phyloP scores from a whole-genome alignment of 495 filamentous ascomycete species.

The Acidomyces sp. region DNA sequence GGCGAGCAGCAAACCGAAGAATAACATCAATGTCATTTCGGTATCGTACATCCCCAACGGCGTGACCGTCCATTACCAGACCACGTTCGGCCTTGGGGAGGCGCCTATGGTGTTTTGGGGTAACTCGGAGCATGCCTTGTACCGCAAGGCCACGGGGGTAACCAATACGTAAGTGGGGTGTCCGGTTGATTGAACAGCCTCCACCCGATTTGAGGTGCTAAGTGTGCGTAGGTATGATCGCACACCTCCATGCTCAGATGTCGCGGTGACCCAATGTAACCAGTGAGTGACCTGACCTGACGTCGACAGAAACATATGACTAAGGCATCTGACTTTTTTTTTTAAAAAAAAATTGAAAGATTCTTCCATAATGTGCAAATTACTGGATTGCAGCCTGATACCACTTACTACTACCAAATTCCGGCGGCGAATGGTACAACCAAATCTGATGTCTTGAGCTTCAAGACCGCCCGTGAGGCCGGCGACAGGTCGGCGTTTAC shows the following conservation, averaged over 20 bases:
- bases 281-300: no score
- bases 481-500: conserved; percentile 37
- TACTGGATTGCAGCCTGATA: conserved; percentile 33
- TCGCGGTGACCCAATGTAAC: conserved; percentile 38
- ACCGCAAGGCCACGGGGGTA: conserved; percentile 26
- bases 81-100: conserved; percentile 37
- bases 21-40: conserved; percentile 44
- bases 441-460: conserved; percentile 23
- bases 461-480: conserved; percentile 23
- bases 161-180: conserved; percentile 26
- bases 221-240: conserved; percentile 34
- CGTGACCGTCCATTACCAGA: conserved; percentile 43
- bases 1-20: conserved; percentile 28
- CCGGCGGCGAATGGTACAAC: conserved; percentile 13
- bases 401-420: conserved; percentile 39
- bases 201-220: not conserved
- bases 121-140: conserved; percentile 21
- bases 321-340: conserved; percentile 31
- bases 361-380: conserved; percentile 39
- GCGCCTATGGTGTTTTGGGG: conserved; percentile 35
- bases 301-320: conserved; percentile 37
- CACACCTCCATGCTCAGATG: conserved; percentile 37
- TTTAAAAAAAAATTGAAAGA: no score
- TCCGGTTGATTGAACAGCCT: not conserved
- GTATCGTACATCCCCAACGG: conserved; percentile 37